phyloP scores from a whole-genome alignment of 129 eudicot genomes.

The Heracleum sosnowskyi region DNA sequence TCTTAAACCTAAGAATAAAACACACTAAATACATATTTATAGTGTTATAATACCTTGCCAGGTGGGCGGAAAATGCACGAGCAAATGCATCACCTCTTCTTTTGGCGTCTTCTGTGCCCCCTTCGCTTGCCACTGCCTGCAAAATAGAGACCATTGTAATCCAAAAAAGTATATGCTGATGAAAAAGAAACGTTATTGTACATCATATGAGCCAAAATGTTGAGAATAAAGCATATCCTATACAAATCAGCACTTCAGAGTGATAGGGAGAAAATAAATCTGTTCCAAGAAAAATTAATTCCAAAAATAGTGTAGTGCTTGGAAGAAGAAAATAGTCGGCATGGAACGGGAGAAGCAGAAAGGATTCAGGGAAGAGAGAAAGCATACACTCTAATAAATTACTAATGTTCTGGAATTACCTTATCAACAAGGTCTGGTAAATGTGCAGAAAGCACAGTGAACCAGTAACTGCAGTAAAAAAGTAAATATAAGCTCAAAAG shows the following conservation, averaged over 20 bases:
- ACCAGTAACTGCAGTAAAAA: conserved; percentile 72
- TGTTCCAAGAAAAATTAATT: background rate
- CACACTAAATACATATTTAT: background rate
- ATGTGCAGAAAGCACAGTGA: conserved; percentile 80
- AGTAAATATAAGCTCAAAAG: conserved; percentile 12
- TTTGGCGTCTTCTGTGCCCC: conserved; percentile 98
- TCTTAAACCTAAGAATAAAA: background rate
- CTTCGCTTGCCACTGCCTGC: conserved; percentile 99
- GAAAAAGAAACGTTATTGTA: background rate
- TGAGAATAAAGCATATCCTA: background rate
- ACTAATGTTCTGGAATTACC: conserved; percentile 32
- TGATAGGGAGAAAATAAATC: background rate
- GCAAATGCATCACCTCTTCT: conserved; percentile 98
- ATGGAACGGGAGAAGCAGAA: background rate
- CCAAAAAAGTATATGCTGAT: background rate
- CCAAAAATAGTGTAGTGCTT: background rate
- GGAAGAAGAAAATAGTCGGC: background rate
- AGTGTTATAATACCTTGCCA: conserved; percentile 57
- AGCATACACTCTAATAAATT: background rate
- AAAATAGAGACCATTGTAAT: background rate
- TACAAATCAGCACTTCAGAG: background rate
- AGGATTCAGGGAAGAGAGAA: background rate
- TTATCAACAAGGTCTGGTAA: conserved; percentile 90
- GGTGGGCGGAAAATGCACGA: conserved; percentile 95
- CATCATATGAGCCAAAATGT: background rate